Evolutionary conservation across 192 early-diverging fungal genomes (phyloP).

Genomic region (Entomortierella parvispora): DNA sequence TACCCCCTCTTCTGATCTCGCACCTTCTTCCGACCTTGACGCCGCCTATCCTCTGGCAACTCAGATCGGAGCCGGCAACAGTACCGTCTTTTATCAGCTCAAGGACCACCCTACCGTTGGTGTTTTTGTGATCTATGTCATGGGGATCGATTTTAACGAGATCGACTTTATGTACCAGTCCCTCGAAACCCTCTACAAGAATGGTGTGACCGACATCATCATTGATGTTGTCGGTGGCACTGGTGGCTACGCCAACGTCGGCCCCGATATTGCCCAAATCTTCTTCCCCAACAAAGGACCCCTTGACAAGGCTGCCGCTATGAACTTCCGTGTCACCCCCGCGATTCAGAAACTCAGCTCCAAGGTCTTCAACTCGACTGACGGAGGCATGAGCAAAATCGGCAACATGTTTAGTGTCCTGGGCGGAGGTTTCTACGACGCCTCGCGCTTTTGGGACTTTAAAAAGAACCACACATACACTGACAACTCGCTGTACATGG

Average conservation of each 20-base stretch:
- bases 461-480: neutral
- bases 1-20: neutral
- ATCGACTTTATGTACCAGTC: conserved; percentile 1
- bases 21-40: neutral
- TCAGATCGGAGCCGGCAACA: conserved; percentile 7
- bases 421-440: conserved; percentile 7
- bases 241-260: conserved; percentile 9
- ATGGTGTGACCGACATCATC: conserved; percentile 12
- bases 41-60: conserved; percentile 2
- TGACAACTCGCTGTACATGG: conserved; percentile 2
- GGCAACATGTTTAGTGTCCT: conserved; percentile 4
- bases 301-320: neutral
- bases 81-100: conserved; percentile 13
- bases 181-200: neutral
- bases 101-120: conserved; percentile 11
- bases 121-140: conserved; percentile 1
- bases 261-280: conserved; percentile 5
- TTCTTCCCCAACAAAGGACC: conserved; percentile 19
- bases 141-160: neutral
- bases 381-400: neutral
- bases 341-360: conserved; percentile 2
- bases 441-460: conserved; percentile 4
- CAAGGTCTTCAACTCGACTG: conserved; percentile 1
- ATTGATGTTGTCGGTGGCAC: conserved; percentile 1
- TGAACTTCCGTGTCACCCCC: conserved; percentile 6